Percentiles rank a stretch among this genome's conserved stretches.
Conservation (phyloP, 2,329 filamentous ascomycete species). For the Tolypocladium paradoxum region DNA sequence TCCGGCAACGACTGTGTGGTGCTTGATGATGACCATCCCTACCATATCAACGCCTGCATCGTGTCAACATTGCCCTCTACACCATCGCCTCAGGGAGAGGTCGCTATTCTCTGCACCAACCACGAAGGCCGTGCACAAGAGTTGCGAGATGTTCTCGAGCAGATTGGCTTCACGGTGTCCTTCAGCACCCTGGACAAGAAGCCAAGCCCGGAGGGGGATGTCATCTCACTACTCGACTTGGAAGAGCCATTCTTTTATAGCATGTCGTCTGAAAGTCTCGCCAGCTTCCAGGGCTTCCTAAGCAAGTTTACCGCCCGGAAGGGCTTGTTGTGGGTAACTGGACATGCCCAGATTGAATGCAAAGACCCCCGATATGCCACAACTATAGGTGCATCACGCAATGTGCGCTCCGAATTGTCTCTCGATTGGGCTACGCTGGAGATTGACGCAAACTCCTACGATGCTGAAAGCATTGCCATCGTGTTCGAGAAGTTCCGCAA, state of each 20-base stretch:
- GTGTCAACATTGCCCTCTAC: neutral
- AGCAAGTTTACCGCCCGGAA: neutral
- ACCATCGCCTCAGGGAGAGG: neutral
- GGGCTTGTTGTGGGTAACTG: constrained; percentile 5
- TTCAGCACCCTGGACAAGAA: neutral
- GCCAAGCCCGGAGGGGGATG: neutral
- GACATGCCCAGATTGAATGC: neutral
- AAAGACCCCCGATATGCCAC: constrained; percentile 1
- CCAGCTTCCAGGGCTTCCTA: constrained; percentile 9
- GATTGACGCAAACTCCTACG: neutral
- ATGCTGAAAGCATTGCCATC: neutral
- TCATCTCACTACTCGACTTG: constrained; percentile 8
- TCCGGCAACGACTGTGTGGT: constrained; percentile 2
- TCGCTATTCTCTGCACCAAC: neutral
- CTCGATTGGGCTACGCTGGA: constrained; percentile 6
- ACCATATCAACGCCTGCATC: neutral
- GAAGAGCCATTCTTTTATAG: constrained; percentile 7
- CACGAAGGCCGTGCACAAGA: neutral
- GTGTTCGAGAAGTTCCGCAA: neutral
- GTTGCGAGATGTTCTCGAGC: neutral
- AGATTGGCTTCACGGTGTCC: neutral
- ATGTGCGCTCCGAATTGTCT: constrained; percentile 3
- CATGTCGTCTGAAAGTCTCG: constrained; percentile 3
- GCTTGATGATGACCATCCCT: constrained; percentile 2
- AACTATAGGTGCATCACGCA: constrained; percentile 1